Evolutionary conservation across 768 basidiomycete genomes (phyloP).

Genomic region (Chalciporus pseudorubinellus): DNA sequence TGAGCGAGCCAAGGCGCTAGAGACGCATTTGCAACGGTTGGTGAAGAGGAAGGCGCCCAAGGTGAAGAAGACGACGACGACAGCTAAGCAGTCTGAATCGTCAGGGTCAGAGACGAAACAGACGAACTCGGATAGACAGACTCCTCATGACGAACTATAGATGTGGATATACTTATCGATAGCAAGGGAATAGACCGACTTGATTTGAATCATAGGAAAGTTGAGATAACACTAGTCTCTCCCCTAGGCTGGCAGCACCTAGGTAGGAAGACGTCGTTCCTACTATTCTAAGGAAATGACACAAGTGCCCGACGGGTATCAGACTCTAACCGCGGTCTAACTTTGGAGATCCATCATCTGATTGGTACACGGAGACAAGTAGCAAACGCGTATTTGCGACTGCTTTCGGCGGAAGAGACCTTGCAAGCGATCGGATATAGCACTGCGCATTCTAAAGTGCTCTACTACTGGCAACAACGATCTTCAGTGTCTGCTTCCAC

Average conservation of each 20-base stretch:
- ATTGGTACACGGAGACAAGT: too few species aligned
- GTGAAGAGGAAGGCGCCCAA: conserved; percentile 69
- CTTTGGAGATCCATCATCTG: too few species aligned
- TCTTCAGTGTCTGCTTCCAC: conserved; percentile 37
- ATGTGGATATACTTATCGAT: conserved; percentile 1
- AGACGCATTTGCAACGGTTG: conserved; percentile 68
- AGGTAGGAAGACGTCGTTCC: too few species aligned
- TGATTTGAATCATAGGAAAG: neutral
- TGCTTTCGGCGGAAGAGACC: too few species aligned
- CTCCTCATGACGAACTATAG: conserved; percentile 33
- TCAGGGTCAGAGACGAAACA: conserved; percentile 18
- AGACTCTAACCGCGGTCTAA: too few species aligned
- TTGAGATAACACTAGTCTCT: too few species aligned
- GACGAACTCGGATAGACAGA: conserved; percentile 15
- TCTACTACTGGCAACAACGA: conserved; percentile 26
- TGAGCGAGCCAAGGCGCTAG: conserved; percentile 74
- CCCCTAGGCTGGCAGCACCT: too few species aligned
- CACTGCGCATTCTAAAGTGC: neutral
- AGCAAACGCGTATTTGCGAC: too few species aligned
- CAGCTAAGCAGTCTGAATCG: conserved; percentile 13
- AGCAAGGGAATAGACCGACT: conserved; percentile 13
- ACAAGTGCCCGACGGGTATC: too few species aligned
- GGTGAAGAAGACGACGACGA: conserved; percentile 44
- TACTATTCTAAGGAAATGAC: too few species aligned
- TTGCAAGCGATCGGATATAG: neutral